Evolutionary conservation across 768 basidiomycete species (phyloP), one percentile per base, ranked within the genome.

Genomic region (Thelephora aurantiotincta): DNA sequence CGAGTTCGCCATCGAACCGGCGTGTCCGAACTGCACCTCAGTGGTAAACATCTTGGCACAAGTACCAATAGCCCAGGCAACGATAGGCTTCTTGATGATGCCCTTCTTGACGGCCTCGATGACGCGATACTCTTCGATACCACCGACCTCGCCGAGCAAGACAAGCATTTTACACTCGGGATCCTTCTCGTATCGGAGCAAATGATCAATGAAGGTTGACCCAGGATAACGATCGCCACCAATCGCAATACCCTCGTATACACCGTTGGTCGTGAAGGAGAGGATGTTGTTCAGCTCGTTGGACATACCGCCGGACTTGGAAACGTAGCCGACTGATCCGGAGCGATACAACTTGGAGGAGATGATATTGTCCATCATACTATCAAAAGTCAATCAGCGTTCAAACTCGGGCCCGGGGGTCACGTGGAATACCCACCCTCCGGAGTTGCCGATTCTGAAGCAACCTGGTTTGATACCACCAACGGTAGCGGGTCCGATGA

Each of bases 331-430:
- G 57, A 99, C 88, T 11, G 92, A 91, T 48, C 94, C 94, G 22
- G 92, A 72, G 59, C 93, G 91, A 78, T 97, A 99, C 52, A 99
- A 84, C 74, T 97, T 99, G 52, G 91, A 94, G 6, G 93, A 72
- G 61, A 97, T 96, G 70, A 98, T 93, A 74, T 98, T 99, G 74
- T 99, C 94, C 93, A 97, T 96, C 94, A 98, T 98, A 60, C 89
- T 83, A 51, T 5, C 48, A 14, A 37, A 50, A 11, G 18, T 48
- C 33, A 47, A 37, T 34, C 19, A 16, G 11, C 9, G 1, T 9
- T 30, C 45, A 45, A 57, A 16, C 54, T 54, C 11, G 49, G 48
- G 43, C 7, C 19, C 22, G 19, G 47, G 33, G 33, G 49, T 11
- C 35, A 43, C 44, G 46, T 23, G 5, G 38, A 14, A 20, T 30